These are phyloP conservation scores for Xerocomus amazonicus DNA, from an alignment of 1,284 basidiomycete genomes.

Conservation along the genomic window DNA sequence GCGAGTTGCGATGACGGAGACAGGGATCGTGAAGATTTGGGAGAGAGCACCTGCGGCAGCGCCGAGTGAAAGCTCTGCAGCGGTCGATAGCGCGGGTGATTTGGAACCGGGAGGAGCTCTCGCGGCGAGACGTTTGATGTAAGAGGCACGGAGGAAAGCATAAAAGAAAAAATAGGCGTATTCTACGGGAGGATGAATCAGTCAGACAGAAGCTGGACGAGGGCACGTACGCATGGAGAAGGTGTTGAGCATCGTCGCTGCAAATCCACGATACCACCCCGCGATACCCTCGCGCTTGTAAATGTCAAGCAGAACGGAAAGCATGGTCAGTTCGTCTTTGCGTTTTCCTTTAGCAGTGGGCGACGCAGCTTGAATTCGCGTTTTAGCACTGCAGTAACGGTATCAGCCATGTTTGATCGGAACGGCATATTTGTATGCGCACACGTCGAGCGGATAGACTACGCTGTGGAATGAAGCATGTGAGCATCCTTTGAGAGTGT, in stretches of 20 bases:
- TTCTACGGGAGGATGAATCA: slow-evolving; percentile 50
- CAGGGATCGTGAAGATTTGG: slow-evolving; percentile 98
- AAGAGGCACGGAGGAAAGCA: slow-evolving; percentile 81
- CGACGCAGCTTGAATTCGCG: slow-evolving; percentile 81
- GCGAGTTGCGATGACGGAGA: slow-evolving; percentile 94
- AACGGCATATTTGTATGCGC: slow-evolving; percentile 37
- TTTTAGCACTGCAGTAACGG: slow-evolving; percentile 71
- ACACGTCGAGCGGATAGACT: slow-evolving; percentile 95
- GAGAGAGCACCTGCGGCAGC: slow-evolving; percentile 92
- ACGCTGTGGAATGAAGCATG: slow-evolving; percentile 46
- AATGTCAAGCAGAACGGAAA: slow-evolving; percentile 65
- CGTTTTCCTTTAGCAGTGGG: slow-evolving; percentile 47
- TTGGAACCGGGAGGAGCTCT: slow-evolving; percentile 57
- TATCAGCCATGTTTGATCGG: slow-evolving; percentile 4
- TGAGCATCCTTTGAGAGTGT: slow-evolving; percentile 11
- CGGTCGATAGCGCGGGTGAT: slow-evolving; percentile 65
- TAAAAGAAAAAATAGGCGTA: slow-evolving; percentile 99
- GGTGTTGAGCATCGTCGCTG: slow-evolving; percentile 98
- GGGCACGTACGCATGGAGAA: slow-evolving; percentile 86
- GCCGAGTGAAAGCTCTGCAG: slow-evolving; percentile 83
- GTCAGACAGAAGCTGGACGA: not conserved
- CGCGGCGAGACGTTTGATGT: slow-evolving; percentile 65
- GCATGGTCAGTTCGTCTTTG: slow-evolving; percentile 58
- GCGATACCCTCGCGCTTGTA: slow-evolving; percentile 74
- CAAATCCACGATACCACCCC: slow-evolving; percentile 91